Evolutionary conservation across 2,329 filamentous ascomycete genomes (phyloP).

Genomic region (Aspergillus cejpii): DNA sequence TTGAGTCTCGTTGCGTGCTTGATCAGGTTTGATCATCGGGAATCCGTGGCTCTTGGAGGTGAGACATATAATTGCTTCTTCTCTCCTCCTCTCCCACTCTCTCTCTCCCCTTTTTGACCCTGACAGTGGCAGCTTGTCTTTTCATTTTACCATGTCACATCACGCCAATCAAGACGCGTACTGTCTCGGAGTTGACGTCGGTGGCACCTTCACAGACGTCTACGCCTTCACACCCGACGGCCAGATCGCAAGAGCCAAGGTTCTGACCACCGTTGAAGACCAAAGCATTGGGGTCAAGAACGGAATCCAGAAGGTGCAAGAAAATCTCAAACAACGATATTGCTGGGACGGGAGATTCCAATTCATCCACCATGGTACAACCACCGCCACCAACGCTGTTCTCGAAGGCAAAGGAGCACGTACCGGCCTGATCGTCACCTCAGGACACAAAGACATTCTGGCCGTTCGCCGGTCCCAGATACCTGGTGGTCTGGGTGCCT

Average conservation of each 20-base stretch:
- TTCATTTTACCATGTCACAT: not conserved
- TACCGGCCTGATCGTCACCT: constrained; percentile 44
- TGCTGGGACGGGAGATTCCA: constrained; percentile 43
- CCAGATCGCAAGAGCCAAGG: constrained; percentile 42
- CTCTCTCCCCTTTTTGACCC: not conserved
- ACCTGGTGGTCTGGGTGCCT: constrained; percentile 46
- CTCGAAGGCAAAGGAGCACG: constrained; percentile 47
- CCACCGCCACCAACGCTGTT: constrained; percentile 46
- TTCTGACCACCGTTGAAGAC: constrained; percentile 42
- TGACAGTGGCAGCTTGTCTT: too few species aligned
- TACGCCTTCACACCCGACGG: constrained; percentile 44
- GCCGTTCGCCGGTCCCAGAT: constrained; percentile 45
- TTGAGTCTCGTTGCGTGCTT: not conserved
- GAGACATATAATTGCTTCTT: not conserved
- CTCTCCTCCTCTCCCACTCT: not conserved
- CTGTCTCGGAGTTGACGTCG: constrained; percentile 25
- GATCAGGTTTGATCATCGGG: not conserved
- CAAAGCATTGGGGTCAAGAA: constrained; percentile 46
- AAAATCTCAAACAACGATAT: constrained; percentile 35
- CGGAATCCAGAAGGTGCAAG: constrained; percentile 41
- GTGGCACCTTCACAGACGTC: constrained; percentile 46
- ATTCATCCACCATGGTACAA: constrained; percentile 48
- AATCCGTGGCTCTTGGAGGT: not conserved
- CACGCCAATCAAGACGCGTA: constrained; percentile 9
- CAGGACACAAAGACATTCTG: constrained; percentile 47